phyloP scores from a whole-genome alignment of 2,329 filamentous ascomycete genomes.

The Emericellopsis cladophorae region DNA sequence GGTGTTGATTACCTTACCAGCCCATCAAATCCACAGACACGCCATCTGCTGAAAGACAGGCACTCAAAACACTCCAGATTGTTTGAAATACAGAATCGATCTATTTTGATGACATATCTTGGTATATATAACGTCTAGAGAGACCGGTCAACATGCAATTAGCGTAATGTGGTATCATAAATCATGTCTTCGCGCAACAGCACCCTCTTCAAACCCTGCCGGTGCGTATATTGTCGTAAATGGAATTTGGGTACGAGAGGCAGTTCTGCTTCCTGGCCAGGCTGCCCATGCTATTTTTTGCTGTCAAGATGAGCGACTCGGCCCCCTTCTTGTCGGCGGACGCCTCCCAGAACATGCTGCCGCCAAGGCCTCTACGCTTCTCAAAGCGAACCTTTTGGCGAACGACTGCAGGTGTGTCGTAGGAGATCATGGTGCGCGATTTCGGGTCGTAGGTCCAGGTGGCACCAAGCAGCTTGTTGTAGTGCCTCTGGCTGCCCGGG shows the following conservation, averaged over 20 bases:
- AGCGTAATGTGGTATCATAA: too few relatives aligned
- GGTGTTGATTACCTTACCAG: too few relatives aligned
- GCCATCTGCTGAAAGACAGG: too few relatives aligned
- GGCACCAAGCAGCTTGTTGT: conserved; percentile 45
- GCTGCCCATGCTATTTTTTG: conserved; percentile 23
- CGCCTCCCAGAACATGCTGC: conserved; percentile 80
- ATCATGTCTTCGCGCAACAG: not conserved
- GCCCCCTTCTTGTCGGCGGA: conserved; percentile 50
- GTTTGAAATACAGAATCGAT: too few relatives aligned
- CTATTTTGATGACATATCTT: too few relatives aligned
- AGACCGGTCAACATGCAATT: too few relatives aligned
- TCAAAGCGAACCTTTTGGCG: conserved; percentile 54
- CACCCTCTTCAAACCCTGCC: conserved; percentile 7
- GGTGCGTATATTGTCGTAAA: conserved; percentile 39
- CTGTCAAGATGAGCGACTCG: conserved; percentile 46
- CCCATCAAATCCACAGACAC: too few relatives aligned
- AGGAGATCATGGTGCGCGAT: conserved; percentile 54
- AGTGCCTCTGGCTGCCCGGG: conserved; percentile 40
- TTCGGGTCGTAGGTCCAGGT: conserved; percentile 57
- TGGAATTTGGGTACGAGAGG: conserved; percentile 37
- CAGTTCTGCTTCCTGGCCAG: conserved; percentile 35
- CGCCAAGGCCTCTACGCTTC: conserved; percentile 48
- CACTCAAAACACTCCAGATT: too few relatives aligned
- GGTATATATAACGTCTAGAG: too few relatives aligned
- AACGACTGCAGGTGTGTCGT: conserved; percentile 51